These are phyloP conservation scores for Erucastrum elatum DNA, from an alignment of 345 rosid genomes.

Conservation along the genomic window DNA sequence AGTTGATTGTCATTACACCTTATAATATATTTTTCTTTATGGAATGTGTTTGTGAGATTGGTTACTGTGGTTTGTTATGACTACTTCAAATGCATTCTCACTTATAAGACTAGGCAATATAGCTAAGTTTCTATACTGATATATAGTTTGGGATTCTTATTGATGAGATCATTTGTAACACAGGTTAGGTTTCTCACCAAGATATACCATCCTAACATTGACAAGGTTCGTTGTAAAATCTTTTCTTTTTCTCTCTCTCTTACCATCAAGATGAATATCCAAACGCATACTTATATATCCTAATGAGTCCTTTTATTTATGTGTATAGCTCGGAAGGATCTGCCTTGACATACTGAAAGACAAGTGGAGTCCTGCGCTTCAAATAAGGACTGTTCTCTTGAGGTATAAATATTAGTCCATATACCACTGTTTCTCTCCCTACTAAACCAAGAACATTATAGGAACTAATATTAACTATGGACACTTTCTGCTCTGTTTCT, in stretches of 20 bases:
- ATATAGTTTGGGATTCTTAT: background rate
- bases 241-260: background rate
- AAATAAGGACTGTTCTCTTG: slow-evolving; percentile 92
- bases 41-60: background rate
- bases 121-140: background rate
- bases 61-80: background rate
- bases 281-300: slow-evolving; percentile 18
- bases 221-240: slow-evolving; percentile 61
- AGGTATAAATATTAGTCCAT: slow-evolving; percentile 50
- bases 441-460: background rate
- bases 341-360: slow-evolving; percentile 99
- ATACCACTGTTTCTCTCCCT: background rate
- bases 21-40: too few relatives aligned
- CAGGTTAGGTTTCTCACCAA: slow-evolving; percentile 99
- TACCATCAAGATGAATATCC: background rate
- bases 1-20: background rate
- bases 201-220: slow-evolving; percentile 97
- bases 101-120: background rate
- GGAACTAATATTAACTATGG: background rate
- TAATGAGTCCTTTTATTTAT: background rate
- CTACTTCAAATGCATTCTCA: background rate
- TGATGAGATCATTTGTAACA: slow-evolving; percentile 31
- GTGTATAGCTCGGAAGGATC: slow-evolving; percentile 85
- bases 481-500: background rate
- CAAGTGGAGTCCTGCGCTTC: slow-evolving; percentile 99